phyloP scores from a whole-genome alignment of 2,329 filamentous ascomycete genomes.

The Alternaria tenuissima region DNA sequence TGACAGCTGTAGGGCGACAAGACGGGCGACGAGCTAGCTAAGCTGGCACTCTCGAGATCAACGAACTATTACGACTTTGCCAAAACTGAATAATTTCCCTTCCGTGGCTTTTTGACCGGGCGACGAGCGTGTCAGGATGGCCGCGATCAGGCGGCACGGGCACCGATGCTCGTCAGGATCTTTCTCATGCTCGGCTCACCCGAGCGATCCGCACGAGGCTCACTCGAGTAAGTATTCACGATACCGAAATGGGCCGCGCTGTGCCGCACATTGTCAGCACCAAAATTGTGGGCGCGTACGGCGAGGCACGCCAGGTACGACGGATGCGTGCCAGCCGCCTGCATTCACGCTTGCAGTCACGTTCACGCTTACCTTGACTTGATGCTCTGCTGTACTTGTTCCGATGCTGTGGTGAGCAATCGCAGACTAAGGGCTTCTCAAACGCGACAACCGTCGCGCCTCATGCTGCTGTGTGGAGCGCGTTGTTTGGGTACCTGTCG shows the following conservation, averaged over 20 bases:
- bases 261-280: slow-evolving; percentile 17
- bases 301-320: slow-evolving; percentile 11
- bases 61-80: slow-evolving; percentile 24
- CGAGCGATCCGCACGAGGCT: slow-evolving; percentile 45
- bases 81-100: slow-evolving; percentile 13
- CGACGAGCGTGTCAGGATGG: slow-evolving; percentile 35
- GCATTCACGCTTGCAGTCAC: background rate
- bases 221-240: slow-evolving; percentile 34
- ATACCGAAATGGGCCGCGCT: slow-evolving; percentile 32
- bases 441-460: slow-evolving; percentile 16
- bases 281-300: slow-evolving; percentile 17
- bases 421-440: slow-evolving; percentile 15
- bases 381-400: slow-evolving; percentile 11
- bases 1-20: slow-evolving; percentile 46
- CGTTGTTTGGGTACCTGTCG: slow-evolving; percentile 18
- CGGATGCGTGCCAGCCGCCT: slow-evolving; percentile 5
- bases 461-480: slow-evolving; percentile 8
- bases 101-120: slow-evolving; percentile 23
- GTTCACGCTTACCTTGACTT: background rate
- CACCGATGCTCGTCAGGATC: slow-evolving; percentile 39
- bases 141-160: slow-evolving; percentile 38
- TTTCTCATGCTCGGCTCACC: slow-evolving; percentile 38
- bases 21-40: slow-evolving; percentile 27
- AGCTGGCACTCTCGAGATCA: slow-evolving; percentile 17
- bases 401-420: slow-evolving; percentile 15